phyloP scores from a whole-genome alignment of 1,284 basidiomycete genomes.

The Ceratorhiza oryzae-sativae region DNA sequence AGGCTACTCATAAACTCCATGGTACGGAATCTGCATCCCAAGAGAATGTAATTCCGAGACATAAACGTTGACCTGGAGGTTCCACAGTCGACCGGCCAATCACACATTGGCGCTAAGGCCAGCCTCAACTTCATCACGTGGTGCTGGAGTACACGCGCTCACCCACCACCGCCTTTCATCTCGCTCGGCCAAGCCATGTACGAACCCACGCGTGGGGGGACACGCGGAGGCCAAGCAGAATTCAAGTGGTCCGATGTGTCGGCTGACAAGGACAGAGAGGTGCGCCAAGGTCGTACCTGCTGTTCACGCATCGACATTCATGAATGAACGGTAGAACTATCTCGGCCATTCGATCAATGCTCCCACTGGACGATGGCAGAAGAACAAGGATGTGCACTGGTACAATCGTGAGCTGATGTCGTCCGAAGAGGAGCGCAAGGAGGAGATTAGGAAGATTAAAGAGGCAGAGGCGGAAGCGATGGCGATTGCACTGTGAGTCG shows the following conservation, averaged over 20 bases:
- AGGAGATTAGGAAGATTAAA: constrained; percentile 82
- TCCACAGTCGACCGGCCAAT: background rate
- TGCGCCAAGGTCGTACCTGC: constrained; percentile 49
- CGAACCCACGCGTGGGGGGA: constrained; percentile 77
- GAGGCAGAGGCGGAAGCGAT: constrained; percentile 88
- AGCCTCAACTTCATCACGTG: constrained; percentile 11
- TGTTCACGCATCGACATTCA: background rate
- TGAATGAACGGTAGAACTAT: constrained; percentile 67
- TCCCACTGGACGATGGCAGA: constrained; percentile 92
- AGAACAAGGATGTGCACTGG: constrained; percentile 95
- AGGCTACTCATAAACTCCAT: no score
- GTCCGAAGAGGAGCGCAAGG: constrained; percentile 59
- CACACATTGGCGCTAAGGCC: background rate
- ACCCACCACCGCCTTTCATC: background rate
- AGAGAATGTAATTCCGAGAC: no score
- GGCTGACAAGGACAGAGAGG: constrained; percentile 90
- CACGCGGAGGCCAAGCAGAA: constrained; percentile 86
- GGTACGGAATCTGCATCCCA: no score
- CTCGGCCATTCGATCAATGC: constrained; percentile 92
- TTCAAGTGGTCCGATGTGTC: constrained; percentile 93
- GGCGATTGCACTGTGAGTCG: constrained; percentile 73
- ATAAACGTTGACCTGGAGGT: no score
- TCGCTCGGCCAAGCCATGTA: constrained; percentile 34
- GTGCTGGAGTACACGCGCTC: background rate
- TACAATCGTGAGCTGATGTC: constrained; percentile 71